Evolutionary conservation across 164 flowering plant species (phyloP).

Genomic region (Magnolia sinica): DNA sequence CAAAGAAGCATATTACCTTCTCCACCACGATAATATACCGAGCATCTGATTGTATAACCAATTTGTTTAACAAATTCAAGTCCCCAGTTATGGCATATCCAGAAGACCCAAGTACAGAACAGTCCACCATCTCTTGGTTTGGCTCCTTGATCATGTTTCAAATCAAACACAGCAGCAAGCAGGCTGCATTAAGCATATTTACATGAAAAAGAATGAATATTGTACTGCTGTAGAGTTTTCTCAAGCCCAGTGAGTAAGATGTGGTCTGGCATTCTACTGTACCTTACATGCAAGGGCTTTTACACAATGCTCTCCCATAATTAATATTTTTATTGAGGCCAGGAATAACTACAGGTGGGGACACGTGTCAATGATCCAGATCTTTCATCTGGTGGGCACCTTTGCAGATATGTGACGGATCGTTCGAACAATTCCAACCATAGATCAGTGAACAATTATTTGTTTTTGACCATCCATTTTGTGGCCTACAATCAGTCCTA

Average conservation of each 20-base stretch:
- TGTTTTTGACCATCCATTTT: background rate
- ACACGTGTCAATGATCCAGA: too few relatives aligned
- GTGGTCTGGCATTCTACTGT: too few relatives aligned
- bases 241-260: background rate
- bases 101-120: constrained; percentile 75
- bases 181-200: background rate
- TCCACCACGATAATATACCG: constrained; percentile 84
- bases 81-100: constrained; percentile 89
- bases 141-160: constrained; percentile 53
- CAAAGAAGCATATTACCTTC: constrained; percentile 49
- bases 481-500: background rate
- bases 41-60: constrained; percentile 71
- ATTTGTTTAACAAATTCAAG: constrained; percentile 48
- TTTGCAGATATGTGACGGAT: background rate
- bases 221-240: background rate
- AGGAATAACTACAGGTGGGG: too few relatives aligned
- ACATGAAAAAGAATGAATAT: background rate
- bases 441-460: background rate
- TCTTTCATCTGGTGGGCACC: too few relatives aligned
- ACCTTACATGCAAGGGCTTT: too few relatives aligned
- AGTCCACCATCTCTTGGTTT: constrained; percentile 65
- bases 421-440: background rate
- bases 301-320: too few relatives aligned
- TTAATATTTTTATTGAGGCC: too few relatives aligned
- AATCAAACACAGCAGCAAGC: constrained; percentile 2